These are phyloP conservation scores for Populus simonii DNA, from an alignment of 345 rosid genomes.

Conservation along the genomic window DNA sequence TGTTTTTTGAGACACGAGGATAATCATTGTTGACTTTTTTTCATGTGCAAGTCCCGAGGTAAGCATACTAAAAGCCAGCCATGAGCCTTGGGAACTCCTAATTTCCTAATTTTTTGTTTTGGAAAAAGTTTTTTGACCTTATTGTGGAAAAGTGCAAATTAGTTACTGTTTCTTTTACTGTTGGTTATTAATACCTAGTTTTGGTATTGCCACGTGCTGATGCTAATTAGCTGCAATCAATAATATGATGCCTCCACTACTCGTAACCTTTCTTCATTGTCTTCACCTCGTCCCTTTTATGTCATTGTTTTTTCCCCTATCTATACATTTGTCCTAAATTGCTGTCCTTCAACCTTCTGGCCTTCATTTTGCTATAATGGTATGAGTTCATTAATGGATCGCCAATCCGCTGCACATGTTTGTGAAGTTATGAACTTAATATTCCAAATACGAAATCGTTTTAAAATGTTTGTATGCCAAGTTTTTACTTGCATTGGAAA, in stretches of 20 bases:
- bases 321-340: not conserved
- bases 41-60: no score
- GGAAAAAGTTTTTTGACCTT: not conserved
- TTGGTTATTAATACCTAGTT: not conserved
- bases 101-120: not conserved
- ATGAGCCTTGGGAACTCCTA: not conserved
- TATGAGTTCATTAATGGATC: not conserved
- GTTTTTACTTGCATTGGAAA: not conserved
- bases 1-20: no score
- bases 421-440: not conserved
- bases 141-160: not conserved
- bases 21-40: no score
- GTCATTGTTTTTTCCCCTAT: not conserved
- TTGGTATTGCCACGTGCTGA: not conserved
- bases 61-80: no score
- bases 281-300: not conserved
- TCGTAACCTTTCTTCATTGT: not conserved
- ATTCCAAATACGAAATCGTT: not conserved
- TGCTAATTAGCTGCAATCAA: not conserved
- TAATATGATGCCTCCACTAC: not conserved
- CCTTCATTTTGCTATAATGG: not conserved
- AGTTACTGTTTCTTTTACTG: not conserved
- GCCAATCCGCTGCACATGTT: not conserved
- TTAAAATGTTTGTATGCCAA: not conserved
- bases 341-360: not conserved